phyloP scores from a whole-genome alignment of 2,329 filamentous ascomycete genomes.

The Ascochyta fabae region DNA sequence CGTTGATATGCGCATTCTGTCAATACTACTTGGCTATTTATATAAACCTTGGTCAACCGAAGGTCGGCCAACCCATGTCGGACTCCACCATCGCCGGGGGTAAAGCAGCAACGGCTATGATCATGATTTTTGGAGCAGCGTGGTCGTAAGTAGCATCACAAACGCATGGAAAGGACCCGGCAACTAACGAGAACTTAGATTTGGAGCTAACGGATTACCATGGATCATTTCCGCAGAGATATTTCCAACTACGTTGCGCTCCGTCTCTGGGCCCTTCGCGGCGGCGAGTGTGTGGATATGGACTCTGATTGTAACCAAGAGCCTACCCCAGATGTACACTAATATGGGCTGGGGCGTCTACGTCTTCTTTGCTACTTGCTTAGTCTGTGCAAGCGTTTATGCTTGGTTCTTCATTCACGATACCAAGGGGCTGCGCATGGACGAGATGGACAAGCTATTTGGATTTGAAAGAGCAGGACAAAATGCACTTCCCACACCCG shows the following conservation, averaged over 20 bases:
- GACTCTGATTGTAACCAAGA: slow-evolving; percentile 73
- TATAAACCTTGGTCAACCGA: slow-evolving; percentile 55
- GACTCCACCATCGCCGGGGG: slow-evolving; percentile 46
- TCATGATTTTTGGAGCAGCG: slow-evolving; percentile 47
- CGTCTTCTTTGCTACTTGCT: slow-evolving; percentile 58
- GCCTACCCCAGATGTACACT: slow-evolving; percentile 70
- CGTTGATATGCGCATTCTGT: slow-evolving; percentile 52
- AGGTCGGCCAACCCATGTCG: slow-evolving; percentile 34
- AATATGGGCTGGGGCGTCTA: slow-evolving; percentile 55
- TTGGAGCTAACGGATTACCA: slow-evolving; percentile 65
- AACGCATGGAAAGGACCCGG: slow-evolving; percentile 2
- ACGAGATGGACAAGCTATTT: slow-evolving; percentile 57
- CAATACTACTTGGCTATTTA: slow-evolving; percentile 70
- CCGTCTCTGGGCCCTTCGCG: slow-evolving; percentile 61
- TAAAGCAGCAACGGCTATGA: slow-evolving; percentile 49
- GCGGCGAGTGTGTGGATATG: slow-evolving; percentile 75
- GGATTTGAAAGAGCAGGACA: slow-evolving; percentile 43
- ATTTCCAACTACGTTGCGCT: slow-evolving; percentile 71
- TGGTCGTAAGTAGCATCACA: slow-evolving; percentile 4
- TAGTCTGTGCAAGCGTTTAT: slow-evolving; percentile 51
- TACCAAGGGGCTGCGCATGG: slow-evolving; percentile 55
- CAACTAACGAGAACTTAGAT: neutral
- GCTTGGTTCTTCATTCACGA: slow-evolving; percentile 52
- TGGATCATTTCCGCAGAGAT: slow-evolving; percentile 79
- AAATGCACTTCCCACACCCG: neutral